Conservation (phyloP, 306 rosid species). For the Spatholobus suberectus region DNA sequence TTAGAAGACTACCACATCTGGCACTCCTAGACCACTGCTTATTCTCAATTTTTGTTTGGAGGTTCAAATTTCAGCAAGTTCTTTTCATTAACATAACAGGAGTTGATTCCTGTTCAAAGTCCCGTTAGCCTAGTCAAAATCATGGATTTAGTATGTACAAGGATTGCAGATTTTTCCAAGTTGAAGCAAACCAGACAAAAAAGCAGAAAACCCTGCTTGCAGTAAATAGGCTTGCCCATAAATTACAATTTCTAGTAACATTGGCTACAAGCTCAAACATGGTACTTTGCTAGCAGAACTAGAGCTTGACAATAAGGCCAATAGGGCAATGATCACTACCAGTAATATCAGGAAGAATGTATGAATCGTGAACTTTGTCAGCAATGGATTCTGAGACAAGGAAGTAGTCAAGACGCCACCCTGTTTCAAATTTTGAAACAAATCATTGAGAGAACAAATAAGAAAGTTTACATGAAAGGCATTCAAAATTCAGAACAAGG, state of each 20-base stretch:
- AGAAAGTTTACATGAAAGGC: neutral
- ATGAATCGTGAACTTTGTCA: conserved; percentile 84
- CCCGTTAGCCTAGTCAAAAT: conserved; percentile 4
- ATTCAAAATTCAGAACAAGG: neutral
- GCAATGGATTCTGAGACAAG: conserved; percentile 85
- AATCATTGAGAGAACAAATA: conserved; percentile 20
- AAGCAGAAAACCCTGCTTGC: neutral
- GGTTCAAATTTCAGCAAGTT: neutral
- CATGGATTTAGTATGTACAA: conserved; percentile 25
- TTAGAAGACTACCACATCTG: too few species aligned
- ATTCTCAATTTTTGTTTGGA: neutral
- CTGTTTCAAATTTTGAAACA: conserved; percentile 56
- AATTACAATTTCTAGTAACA: conserved; percentile 4
- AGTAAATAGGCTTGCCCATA: conserved; percentile 14
- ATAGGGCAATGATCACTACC: conserved; percentile 97
- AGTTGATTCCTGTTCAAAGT: neutral
- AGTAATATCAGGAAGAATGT: conserved; percentile 76
- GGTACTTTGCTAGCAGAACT: conserved; percentile 18
- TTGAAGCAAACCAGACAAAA: conserved; percentile 13
- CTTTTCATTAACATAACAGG: neutral
- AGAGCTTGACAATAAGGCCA: conserved; percentile 74
- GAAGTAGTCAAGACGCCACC: conserved; percentile 98
- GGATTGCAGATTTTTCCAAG: neutral
- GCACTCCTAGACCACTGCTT: neutral
- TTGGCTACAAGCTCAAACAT: conserved; percentile 11